Percentiles rank a stretch among this genome's conserved stretches.
Conservation (phyloP, 768 basidiomycete species). For the Sporobolomyces phaffii region DNA sequence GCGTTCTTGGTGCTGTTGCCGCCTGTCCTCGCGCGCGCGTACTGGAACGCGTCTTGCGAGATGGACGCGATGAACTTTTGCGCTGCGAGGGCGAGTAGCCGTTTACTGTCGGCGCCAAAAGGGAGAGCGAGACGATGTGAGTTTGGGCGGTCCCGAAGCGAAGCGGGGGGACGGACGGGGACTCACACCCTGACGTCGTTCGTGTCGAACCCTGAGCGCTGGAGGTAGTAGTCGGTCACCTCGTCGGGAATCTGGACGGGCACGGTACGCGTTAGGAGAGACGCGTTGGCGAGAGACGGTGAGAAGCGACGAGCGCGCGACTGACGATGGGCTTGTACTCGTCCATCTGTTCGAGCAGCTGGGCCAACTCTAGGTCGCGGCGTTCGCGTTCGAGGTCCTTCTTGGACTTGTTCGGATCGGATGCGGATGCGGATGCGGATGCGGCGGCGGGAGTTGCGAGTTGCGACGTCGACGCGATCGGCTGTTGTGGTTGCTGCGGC, state of each 20-base stretch:
- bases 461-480: not conserved
- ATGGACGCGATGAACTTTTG: slow-evolving; percentile 98
- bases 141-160: not conserved
- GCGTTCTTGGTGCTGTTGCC: slow-evolving; percentile 42
- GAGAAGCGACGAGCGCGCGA: not conserved
- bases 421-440: not conserved
- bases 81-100: slow-evolving; percentile 85
- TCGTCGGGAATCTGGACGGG: slow-evolving; percentile 80
- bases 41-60: slow-evolving; percentile 91
- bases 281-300: not conserved
- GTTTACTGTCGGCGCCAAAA: slow-evolving; percentile 62
- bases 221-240: slow-evolving; percentile 94
- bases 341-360: slow-evolving; percentile 92
- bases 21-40: slow-evolving; percentile 89
- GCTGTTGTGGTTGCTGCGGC: slow-evolving; percentile 15
- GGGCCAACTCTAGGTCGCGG: slow-evolving; percentile 82
- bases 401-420: slow-evolving; percentile 13
- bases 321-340: slow-evolving; percentile 89
- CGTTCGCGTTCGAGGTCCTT: slow-evolving; percentile 53
- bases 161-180: not conserved
- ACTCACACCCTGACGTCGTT: slow-evolving; percentile 84
- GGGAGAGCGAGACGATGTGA: not conserved
- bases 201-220: slow-evolving; percentile 90
- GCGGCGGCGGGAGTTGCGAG: not conserved
- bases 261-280: not conserved